Base-by-base conservation (phyloP, 371 early-diverging fungal genomes). In the Batkoa obscura region DNA sequence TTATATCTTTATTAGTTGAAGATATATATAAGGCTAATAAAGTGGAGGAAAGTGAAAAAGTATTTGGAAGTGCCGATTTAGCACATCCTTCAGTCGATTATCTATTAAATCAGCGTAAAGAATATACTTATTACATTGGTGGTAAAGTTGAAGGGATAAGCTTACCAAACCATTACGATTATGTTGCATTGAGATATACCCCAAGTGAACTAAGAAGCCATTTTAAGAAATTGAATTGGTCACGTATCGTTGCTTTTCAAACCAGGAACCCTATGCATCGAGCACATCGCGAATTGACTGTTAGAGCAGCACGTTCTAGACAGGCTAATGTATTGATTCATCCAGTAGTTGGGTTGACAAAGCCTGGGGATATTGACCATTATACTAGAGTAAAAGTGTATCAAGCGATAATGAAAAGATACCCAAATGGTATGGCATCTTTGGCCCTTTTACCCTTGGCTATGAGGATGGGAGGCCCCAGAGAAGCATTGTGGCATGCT, bases 221-320 rank as follows among this genome's bases (percentile, higher is more conserved):
- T 60, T 92, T 90, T 78, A 74, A 81, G 62, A 88, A 91, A 72
- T 76, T 90, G 39, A 83, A 86, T 68, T 91, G 90, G 91, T 84
- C 89, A 10, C 83, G 90, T 56, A 88, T 94, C 33, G 92, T 92
- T 42, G 94, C 92, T 35, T 94, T 94, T 81, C 93, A 94, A 72
- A 94, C 94, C n/a, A 84, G 94, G 59, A 94, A 94, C 77, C 94
- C 94, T 13, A 94, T 94, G 94, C 94, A 94, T 64, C 81, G 93
- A 61, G 94, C 94, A 37, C 94, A 94, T 67, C 84, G 90, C 66
- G 94, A 94, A 68, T 68, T 94, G 62, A 94, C 94, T 47, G 90
- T 94, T 35, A 82, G 93, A 36, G 94, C 94, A 46, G 93, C 91
- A 35, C 82, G 92, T 56, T 73, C 75, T 53, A 80, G 83, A 56